Base-by-base conservation (phyloP, 2,329 filamentous ascomycete species). In the Neodidymelliopsis sp. region DNA sequence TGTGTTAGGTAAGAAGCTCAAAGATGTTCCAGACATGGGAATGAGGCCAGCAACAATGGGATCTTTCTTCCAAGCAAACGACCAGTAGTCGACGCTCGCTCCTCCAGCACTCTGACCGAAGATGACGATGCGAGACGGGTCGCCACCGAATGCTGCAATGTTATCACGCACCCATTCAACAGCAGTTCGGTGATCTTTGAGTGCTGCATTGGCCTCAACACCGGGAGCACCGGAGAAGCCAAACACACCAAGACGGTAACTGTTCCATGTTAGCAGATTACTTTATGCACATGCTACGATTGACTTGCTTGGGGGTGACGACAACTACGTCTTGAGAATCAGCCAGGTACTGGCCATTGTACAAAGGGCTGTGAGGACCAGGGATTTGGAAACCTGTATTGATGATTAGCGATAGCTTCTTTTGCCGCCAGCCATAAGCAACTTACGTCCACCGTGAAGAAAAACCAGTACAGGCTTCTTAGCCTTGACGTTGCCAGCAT, bases 11-110 rank as follows among this genome's bases (percentile, higher is more conserved):
- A 58, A 35, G 35, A 64, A 71, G 49, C 66, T 66, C 29, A 72
- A 58, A 2, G 70, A 75, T 3, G 74, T 79, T 2, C 80, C 80
- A 4, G 79, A 82, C 23, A 75, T 70, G 3, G 75, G 66, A 45
- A 82, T 78, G 8, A 80, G 65, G 3, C 73, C 78, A 6, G 70
- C 62, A n/a, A 75, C 75, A 10, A 83, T 81, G 6, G 81, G 78
- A 19, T 82, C 76, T 0, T 74, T 40, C 6, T 59, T 57, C 45
- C 75, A 80, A 0, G 79, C 75, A 40, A 79, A 83, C 0, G 75
- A 69, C 70, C 75, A 80, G 59, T 77, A 79, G 53, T 81, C 79
- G 0, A 77, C 76, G 0, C 73, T 62, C 4, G 72, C 66, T 31
- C 64, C 66, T 20, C 73, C 73, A n/a, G 72, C 70, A 16, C 66